A percentile compares a stretch with the other conserved stretches of the same genome.
Conservation (phyloP, 352 stramenopile species). For the Phytophthora citrophthora region DNA sequence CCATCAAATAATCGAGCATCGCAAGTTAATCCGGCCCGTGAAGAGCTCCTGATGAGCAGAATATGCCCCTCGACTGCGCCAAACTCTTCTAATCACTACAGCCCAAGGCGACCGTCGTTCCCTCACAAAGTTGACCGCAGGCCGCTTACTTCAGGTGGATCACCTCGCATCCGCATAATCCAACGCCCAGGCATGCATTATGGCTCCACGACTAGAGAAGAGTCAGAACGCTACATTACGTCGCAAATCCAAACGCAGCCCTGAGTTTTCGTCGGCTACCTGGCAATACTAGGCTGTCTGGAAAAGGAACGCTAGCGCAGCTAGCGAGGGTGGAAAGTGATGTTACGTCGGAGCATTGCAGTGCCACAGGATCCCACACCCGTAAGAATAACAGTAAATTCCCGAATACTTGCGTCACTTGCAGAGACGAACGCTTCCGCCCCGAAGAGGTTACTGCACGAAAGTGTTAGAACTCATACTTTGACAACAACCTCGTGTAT, state of each 20-base stretch:
- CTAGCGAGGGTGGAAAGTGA: conserved; percentile 41
- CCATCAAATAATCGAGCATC: conserved; percentile 2
- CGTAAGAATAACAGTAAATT: conserved; percentile 65
- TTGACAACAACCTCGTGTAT: neutral
- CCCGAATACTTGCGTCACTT: conserved; percentile 55
- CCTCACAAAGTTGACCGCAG: conserved; percentile 24
- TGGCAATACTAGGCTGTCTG: conserved; percentile 39
- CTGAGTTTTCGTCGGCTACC: conserved; percentile 28
- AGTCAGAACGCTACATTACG: conserved; percentile 13
- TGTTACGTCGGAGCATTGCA: conserved; percentile 29
- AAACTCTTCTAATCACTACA: neutral
- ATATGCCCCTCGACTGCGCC: neutral
- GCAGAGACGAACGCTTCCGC: conserved; percentile 28
- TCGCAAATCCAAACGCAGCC: conserved; percentile 47
- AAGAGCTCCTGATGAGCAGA: neutral
- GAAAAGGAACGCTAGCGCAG: conserved; percentile 35
- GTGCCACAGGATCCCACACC: conserved; percentile 48
- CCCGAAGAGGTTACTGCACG: conserved; percentile 34
- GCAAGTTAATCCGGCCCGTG: neutral
- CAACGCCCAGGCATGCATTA: conserved; percentile 31
- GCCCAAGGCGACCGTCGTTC: conserved; percentile 19
- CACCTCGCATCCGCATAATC: conserved; percentile 53
- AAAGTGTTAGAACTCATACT: conserved; percentile 4
- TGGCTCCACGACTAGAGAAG: neutral
- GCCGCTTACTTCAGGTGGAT: conserved; percentile 51